These are phyloP conservation scores for Zopfia rhizophila DNA, from an alignment of 2,329 filamentous ascomycete species.

Conservation along the genomic window DNA sequence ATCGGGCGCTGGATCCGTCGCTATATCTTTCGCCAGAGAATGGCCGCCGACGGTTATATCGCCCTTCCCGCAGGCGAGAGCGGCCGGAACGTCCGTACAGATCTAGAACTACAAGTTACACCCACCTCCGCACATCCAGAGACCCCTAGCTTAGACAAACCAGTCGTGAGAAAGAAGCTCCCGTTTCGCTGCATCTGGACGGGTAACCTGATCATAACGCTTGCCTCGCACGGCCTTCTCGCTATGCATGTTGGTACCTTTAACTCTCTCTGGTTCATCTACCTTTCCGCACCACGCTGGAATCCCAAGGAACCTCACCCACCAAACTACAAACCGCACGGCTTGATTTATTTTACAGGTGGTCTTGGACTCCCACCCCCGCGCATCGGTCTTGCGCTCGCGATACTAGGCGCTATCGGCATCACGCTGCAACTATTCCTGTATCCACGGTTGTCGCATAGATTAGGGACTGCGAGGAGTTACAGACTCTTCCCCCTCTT, in stretches of 20 bases:
- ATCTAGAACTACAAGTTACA: slow-evolving; percentile 41
- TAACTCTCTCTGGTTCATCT: slow-evolving; percentile 62
- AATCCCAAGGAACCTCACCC: slow-evolving; percentile 47
- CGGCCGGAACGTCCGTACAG: slow-evolving; percentile 9
- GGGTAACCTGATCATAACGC: slow-evolving; percentile 55
- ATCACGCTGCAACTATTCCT: slow-evolving; percentile 58
- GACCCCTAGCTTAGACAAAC: slow-evolving; percentile 21
- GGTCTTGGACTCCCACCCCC: slow-evolving; percentile 60
- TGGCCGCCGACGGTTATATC: slow-evolving; percentile 40
- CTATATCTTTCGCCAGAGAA: slow-evolving; percentile 41
- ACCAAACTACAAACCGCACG: slow-evolving; percentile 46
- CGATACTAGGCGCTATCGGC: slow-evolving; percentile 60
- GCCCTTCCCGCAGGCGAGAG: slow-evolving; percentile 40
- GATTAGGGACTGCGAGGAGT: slow-evolving; percentile 53
- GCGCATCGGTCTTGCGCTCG: slow-evolving; percentile 59
- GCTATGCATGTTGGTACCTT: slow-evolving; percentile 62
- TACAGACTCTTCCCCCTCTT: slow-evolving; percentile 55
- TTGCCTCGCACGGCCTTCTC: slow-evolving; percentile 57
- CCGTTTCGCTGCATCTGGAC: slow-evolving; percentile 61
- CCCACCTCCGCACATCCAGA: slow-evolving; percentile 31
- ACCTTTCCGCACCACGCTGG: slow-evolving; percentile 59
- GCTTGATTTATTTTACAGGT: slow-evolving; percentile 59
- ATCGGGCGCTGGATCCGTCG: slow-evolving; percentile 52
- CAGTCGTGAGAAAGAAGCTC: slow-evolving; percentile 44
- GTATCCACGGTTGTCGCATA: slow-evolving; percentile 55